phyloP scores from a whole-genome alignment of 75 land plant genomes.

The Pinus tabuliformis region DNA sequence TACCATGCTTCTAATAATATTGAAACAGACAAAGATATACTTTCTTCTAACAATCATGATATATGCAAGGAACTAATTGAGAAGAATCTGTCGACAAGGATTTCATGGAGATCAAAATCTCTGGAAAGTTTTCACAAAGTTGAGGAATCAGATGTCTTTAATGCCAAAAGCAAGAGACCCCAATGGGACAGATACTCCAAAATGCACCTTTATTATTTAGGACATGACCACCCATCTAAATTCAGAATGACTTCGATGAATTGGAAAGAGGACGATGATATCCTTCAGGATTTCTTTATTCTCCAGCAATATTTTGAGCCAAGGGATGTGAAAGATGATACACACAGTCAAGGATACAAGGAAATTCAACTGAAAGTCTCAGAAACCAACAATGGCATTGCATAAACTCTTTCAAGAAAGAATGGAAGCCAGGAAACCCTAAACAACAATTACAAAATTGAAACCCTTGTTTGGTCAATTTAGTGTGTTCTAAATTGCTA shows the following conservation, averaged over 20 bases:
- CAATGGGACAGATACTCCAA: slow-evolving; percentile 2
- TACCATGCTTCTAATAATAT: not conserved
- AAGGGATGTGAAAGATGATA: not conserved
- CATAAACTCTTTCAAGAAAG: not conserved
- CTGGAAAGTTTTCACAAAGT: not conserved
- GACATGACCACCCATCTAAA: not conserved
- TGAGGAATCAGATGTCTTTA: not conserved
- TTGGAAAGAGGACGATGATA: too few species aligned
- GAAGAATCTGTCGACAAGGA: not conserved
- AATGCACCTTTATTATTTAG: not conserved
- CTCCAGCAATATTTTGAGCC: too few species aligned
- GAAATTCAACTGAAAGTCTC: too few species aligned
- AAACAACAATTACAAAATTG: too few species aligned
- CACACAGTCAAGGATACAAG: not conserved
- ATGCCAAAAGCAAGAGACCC: not conserved
- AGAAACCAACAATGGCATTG: not conserved
- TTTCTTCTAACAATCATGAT: too few species aligned
- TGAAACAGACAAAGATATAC: too few species aligned
- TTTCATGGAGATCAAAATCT: not conserved
- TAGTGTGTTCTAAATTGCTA: too few species aligned
- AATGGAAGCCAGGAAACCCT: not conserved
- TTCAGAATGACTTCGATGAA: not conserved
- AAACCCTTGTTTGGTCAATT: too few species aligned
- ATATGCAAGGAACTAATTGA: not conserved
- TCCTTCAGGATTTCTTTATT: too few species aligned